phyloP scores from a whole-genome alignment of 192 early-diverging fungal species.

The Coemansia guatemalensis region DNA sequence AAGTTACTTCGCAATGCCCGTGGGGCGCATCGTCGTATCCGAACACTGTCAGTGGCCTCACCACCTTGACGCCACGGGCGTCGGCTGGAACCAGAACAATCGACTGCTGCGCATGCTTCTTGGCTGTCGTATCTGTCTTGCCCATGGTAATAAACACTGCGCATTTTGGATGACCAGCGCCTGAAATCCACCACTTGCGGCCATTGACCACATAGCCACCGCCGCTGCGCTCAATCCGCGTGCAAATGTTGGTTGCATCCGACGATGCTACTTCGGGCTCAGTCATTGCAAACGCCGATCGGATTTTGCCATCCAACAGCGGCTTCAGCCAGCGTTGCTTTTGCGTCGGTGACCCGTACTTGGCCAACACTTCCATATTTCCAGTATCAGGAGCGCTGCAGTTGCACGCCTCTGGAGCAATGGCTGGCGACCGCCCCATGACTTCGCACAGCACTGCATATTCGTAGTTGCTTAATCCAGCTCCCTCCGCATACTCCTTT shows the following conservation, averaged over 20 bases:
- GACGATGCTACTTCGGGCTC: constrained; percentile 94
- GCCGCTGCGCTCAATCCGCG: constrained; percentile 68
- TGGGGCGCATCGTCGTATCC: constrained; percentile 96
- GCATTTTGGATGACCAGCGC: constrained; percentile 92
- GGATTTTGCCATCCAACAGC: constrained; percentile 86
- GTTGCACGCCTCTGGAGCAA: constrained; percentile 95
- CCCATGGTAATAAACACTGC: constrained; percentile 92
- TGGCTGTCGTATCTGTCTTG: constrained; percentile 64
- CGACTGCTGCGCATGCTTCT: constrained; percentile 82
- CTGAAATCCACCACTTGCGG: constrained; percentile 99
- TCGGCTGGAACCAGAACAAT: constrained; percentile 86
- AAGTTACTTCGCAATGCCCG: constrained; percentile 93
- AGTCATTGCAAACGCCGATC: constrained; percentile 99
- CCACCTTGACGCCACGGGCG: constrained; percentile 79
- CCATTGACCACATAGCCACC: constrained; percentile 73
- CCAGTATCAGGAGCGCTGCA: constrained; percentile 95
- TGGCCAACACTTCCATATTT: constrained; percentile 99
- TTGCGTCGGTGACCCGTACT: constrained; percentile 86
- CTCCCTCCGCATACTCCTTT: constrained; percentile 75
- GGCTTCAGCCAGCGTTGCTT: constrained; percentile 79
- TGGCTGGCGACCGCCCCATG: constrained; percentile 72
- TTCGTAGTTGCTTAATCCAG: constrained; percentile 91
- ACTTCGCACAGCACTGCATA: constrained; percentile 91
- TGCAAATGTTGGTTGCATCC: constrained; percentile 97
- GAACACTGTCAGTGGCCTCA: constrained; percentile 85